Conservation (phyloP, 768 basidiomycete species). For the Chalciporus sphaerocephalus region DNA sequence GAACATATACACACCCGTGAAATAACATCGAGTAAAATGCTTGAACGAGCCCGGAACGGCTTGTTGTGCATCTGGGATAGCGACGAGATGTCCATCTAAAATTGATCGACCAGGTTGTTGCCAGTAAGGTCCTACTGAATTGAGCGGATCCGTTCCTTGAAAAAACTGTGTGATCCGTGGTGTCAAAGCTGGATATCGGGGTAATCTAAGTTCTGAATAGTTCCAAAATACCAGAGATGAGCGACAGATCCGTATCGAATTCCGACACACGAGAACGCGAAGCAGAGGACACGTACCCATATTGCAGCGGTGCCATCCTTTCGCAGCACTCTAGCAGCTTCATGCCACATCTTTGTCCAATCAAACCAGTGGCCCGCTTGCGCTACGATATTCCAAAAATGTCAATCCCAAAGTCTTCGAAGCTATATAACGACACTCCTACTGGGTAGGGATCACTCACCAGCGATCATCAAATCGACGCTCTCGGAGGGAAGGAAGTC, state of each 20-base stretch:
- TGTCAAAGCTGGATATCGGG: constrained; percentile 52
- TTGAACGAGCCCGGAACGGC: constrained; percentile 34
- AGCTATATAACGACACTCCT: too few relatives aligned
- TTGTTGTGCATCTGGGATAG: constrained; percentile 53
- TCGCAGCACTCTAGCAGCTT: constrained; percentile 55
- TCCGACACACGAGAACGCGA: not conserved
- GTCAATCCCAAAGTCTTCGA: not conserved
- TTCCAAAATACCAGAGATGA: constrained; percentile 27
- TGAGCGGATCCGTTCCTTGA: constrained; percentile 51
- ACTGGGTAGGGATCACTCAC: constrained; percentile 42
- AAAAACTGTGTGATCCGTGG: constrained; percentile 58
- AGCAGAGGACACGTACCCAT: constrained; percentile 54
- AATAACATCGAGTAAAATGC: constrained; percentile 50
- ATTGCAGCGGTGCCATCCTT: constrained; percentile 63
- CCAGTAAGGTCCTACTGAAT: constrained; percentile 69
- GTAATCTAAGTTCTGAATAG: constrained; percentile 72
- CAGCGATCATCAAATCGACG: constrained; percentile 68
- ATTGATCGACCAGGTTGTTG: constrained; percentile 77
- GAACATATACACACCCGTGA: constrained; percentile 48
- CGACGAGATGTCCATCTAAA: constrained; percentile 64
- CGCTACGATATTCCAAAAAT: constrained; percentile 35
- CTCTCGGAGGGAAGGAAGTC: constrained; percentile 44
- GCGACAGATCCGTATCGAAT: not conserved
- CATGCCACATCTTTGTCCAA: constrained; percentile 66
- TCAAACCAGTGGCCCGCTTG: constrained; percentile 87